Conservation (phyloP, 1,284 basidiomycete genomes). For the Mycosarcoma mackinlayi region DNA sequence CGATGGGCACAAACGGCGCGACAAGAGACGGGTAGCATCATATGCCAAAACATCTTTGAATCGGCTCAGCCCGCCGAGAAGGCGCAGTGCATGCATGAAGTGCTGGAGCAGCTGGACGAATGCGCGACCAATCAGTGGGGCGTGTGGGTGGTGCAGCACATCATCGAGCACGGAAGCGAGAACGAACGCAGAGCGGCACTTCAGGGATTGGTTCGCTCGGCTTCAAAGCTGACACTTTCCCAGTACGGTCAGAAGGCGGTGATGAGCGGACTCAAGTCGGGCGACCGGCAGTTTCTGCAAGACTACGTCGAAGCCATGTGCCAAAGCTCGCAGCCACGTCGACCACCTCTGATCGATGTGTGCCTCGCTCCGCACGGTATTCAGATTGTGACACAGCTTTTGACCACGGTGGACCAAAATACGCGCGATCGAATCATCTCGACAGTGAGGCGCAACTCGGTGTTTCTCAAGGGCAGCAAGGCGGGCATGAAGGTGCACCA, state of each 20-base stretch:
- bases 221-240: slow-evolving; percentile 56
- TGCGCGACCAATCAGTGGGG: slow-evolving; percentile 65
- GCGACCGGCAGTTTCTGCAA: slow-evolving; percentile 42
- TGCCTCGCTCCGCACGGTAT: slow-evolving; percentile 60
- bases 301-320: slow-evolving; percentile 57
- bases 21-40: slow-evolving; percentile 62
- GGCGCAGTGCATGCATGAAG: slow-evolving; percentile 57
- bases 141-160: slow-evolving; percentile 66
- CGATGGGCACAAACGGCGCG: slow-evolving; percentile 56
- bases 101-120: slow-evolving; percentile 50
- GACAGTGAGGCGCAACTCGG: slow-evolving; percentile 61
- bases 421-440: slow-evolving; percentile 59
- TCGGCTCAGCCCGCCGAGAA: slow-evolving; percentile 52
- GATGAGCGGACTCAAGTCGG: slow-evolving; percentile 61
- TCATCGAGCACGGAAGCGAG: slow-evolving; percentile 61
- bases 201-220: slow-evolving; percentile 42
- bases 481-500: slow-evolving; percentile 65
- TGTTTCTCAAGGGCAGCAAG: slow-evolving; percentile 65
- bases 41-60: slow-evolving; percentile 63
- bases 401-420: slow-evolving; percentile 56
- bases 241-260: slow-evolving; percentile 65
- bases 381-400: slow-evolving; percentile 66
- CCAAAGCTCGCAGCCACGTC: slow-evolving; percentile 44
- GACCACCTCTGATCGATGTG: slow-evolving; percentile 63
- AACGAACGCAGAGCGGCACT: slow-evolving; percentile 47